Conservation (phyloP, 768 basidiomycete species). For the Leucocoprinus leucothites region DNA sequence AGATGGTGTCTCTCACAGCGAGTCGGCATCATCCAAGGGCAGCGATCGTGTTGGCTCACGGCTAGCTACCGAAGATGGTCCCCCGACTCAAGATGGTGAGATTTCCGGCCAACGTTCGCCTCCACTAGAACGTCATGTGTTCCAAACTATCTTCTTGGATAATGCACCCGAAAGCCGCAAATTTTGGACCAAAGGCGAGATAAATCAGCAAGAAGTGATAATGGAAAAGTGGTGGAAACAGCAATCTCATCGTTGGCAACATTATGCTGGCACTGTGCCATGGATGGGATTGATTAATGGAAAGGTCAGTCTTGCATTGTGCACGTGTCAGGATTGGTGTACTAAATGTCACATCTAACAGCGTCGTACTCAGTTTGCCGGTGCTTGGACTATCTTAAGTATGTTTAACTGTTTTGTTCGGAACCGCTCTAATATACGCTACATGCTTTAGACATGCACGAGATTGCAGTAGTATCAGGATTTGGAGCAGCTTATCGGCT, state of each 20-base stretch:
- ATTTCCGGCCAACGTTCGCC: constrained; percentile 15
- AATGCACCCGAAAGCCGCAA: constrained; percentile 31
- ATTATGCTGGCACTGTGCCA: constrained; percentile 34
- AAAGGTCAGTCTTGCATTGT: constrained; percentile 15
- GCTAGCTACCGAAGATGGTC: neutral
- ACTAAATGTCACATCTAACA: neutral
- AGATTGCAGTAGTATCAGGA: constrained; percentile 36
- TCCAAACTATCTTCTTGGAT: constrained; percentile 49
- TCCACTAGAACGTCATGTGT: constrained; percentile 40
- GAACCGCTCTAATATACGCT: neutral
- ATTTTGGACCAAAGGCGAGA: constrained; percentile 41
- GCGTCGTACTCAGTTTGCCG: constrained; percentile 32
- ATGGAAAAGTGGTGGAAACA: constrained; percentile 53
- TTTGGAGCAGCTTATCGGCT: constrained; percentile 35
- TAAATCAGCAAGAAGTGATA: constrained; percentile 34
- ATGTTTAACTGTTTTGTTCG: neutral
- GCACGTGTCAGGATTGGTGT: neutral
- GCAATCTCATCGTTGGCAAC: constrained; percentile 49
- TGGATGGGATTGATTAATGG: constrained; percentile 37
- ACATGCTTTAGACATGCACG: constrained; percentile 30
- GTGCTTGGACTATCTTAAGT: constrained; percentile 37
- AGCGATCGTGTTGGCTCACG: neutral
- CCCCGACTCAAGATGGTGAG: neutral
- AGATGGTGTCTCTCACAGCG: neutral
- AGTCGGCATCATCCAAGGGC: neutral